Base-by-base conservation (phyloP, 441 rosid genomes). In the Iberis amara region DNA sequence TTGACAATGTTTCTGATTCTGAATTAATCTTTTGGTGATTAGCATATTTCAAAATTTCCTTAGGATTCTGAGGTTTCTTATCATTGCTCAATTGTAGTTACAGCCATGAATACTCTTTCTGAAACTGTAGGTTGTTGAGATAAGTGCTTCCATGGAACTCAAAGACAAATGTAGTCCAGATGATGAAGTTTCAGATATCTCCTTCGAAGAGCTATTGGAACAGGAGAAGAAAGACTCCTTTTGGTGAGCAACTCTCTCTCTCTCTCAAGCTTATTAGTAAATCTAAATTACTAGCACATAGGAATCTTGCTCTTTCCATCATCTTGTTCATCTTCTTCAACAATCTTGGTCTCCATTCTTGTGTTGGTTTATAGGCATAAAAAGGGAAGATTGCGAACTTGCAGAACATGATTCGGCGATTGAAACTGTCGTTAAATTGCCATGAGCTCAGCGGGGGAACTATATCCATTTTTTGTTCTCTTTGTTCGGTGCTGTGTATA, bases 161-260 rank as follows among this genome's bases (percentile, higher is more conserved):
- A 75, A 81, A 70, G 73, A 76, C 46, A 81, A 75, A 57, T 53
- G 74, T 47, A 70, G 39, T 49, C 44, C 64, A 11, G 89, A 83
- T 47, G 88, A 85, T 24, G 86, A 83, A 66, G 64, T 64, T 57
- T 55, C 81, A 27, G 90, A 83, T 56, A 89, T 85, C 27, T 86
- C 95, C 37, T 86, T 89, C 31, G 97, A 89, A 61, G 94, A 89
- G 76, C 68, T 89, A 57, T 45, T 89, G 70, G 97, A 86, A 28
- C 85, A 79, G 57, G 97, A 89, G 68, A 89, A 89, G 78, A 83
- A 81, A 69, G 94, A 86, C 69, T 68, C 83, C 6, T 89, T 83
- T 69, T 89, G 97, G 97, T 89, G 18, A 40, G 86, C 68, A 52
- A 6, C 74, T 12, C 24, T 37, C 41, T 36, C 15, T 10, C 23